Conservation (phyloP, 2,329 filamentous ascomycete genomes). For the Pyricularia grisea region DNA sequence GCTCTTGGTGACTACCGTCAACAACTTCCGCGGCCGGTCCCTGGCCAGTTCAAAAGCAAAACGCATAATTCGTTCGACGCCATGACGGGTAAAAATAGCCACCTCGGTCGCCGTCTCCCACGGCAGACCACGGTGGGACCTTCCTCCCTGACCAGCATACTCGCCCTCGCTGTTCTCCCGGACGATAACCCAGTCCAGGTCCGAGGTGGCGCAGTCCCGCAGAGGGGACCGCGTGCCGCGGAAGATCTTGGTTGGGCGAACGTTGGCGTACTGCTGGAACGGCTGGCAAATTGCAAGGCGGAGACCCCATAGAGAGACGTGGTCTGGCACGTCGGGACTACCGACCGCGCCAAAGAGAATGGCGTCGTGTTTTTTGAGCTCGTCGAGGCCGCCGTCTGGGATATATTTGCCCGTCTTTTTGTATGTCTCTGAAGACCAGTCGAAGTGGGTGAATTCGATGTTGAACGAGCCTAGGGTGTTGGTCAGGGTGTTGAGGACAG, state of each 20-base stretch:
- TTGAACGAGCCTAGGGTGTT: slow-evolving; percentile 45
- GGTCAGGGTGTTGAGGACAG: slow-evolving; percentile 19
- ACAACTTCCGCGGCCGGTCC: slow-evolving; percentile 41
- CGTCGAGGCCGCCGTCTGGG: slow-evolving; percentile 47
- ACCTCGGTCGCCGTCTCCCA: slow-evolving; percentile 55
- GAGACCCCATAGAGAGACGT: slow-evolving; percentile 56
- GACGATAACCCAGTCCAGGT: slow-evolving; percentile 57
- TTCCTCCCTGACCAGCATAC: slow-evolving; percentile 54
- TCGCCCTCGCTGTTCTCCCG: slow-evolving; percentile 59
- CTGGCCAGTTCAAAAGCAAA: slow-evolving; percentile 51
- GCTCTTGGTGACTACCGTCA: slow-evolving; percentile 57
- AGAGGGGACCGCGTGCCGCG: slow-evolving; percentile 48
- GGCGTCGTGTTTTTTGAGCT: slow-evolving; percentile 28
- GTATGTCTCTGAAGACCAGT: slow-evolving; percentile 60
- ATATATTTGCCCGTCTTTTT: slow-evolving; percentile 58
- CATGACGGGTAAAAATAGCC: slow-evolving; percentile 51
- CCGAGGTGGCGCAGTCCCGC: slow-evolving; percentile 32
- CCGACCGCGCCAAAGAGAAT: slow-evolving; percentile 22
- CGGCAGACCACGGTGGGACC: slow-evolving; percentile 42
- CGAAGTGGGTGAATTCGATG: slow-evolving; percentile 51
- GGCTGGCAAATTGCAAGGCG: slow-evolving; percentile 54
- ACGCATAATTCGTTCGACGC: slow-evolving; percentile 49
- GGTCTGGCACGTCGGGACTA: slow-evolving; percentile 47
- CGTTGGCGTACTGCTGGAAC: slow-evolving; percentile 58
- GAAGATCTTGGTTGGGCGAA: slow-evolving; percentile 51